Conservation (phyloP, 805 yeast species). For the Wickerhamiella parazyma region DNA sequence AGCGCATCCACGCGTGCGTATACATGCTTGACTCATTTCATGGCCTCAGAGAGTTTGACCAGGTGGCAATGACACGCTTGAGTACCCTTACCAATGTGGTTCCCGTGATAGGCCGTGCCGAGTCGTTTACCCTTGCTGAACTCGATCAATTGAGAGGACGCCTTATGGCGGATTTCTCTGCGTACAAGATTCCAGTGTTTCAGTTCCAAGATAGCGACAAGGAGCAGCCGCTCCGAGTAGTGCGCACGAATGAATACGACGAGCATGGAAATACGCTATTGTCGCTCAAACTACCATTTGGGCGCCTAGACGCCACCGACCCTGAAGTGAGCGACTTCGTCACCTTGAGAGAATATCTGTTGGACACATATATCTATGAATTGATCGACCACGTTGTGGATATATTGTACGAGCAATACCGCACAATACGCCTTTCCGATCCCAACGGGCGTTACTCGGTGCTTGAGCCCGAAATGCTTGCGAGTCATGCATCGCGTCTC, state of each 20-base stretch:
- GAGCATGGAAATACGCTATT: conserved; percentile 50
- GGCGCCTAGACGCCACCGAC: conserved; percentile 74
- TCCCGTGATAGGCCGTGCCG: conserved; percentile 74
- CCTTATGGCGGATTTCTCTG: conserved; percentile 43
- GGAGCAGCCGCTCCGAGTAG: conserved; percentile 65
- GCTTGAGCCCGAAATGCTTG: conserved; percentile 29
- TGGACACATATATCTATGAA: conserved; percentile 76
- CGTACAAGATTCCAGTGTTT: conserved; percentile 52
- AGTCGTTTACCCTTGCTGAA: conserved; percentile 59
- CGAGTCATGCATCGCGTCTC: conserved; percentile 27
- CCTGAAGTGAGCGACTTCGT: conserved; percentile 78
- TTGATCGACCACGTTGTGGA: conserved; percentile 72
- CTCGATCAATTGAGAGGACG: conserved; percentile 38
- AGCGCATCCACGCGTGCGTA: conserved; percentile 61
- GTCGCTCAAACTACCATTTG: conserved; percentile 84
- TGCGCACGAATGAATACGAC: conserved; percentile 52
- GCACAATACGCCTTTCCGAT: conserved; percentile 14
- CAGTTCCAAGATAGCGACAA: conserved; percentile 54
- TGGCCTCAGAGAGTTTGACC: conserved; percentile 56
- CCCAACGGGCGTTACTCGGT: conserved; percentile 17
- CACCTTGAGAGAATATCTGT: conserved; percentile 61
- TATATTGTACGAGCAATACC: conserved; percentile 60
- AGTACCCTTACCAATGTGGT: conserved; percentile 65
- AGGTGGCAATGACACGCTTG: conserved; percentile 54
- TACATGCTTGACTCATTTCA: conserved; percentile 55